These are phyloP conservation scores for Biancaea sappan DNA, from an alignment of 306 rosid species.

Conservation along the genomic window DNA sequence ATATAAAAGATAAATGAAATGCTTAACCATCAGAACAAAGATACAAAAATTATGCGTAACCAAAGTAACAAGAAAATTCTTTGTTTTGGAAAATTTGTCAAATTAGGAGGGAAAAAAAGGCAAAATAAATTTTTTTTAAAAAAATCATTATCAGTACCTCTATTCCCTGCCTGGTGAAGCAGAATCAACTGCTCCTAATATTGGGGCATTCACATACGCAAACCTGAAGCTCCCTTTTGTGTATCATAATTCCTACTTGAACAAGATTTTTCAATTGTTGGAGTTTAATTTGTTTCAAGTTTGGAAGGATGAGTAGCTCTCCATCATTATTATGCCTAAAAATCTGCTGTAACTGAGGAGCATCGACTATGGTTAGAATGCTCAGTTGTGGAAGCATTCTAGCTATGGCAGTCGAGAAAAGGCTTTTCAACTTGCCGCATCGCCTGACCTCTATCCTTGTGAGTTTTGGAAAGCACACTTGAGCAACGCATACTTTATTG, in stretches of 20 bases:
- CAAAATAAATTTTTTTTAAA: no score
- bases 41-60: not conserved
- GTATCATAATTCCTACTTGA: not conserved
- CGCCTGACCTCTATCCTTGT: not conserved
- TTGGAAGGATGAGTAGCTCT: not conserved
- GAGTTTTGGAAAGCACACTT: constrained; percentile 1
- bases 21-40: not conserved
- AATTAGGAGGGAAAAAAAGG: not conserved
- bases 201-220: not conserved
- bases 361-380: not conserved
- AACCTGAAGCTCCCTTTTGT: not conserved
- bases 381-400: constrained; percentile 6
- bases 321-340: not conserved
- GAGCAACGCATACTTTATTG: not conserved
- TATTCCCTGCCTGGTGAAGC: not conserved
- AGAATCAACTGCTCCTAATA: not conserved
- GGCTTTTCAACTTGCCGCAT: constrained; percentile 18
- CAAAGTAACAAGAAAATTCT: not conserved
- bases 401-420: constrained; percentile 5
- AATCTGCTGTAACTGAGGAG: not conserved
- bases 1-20: no score
- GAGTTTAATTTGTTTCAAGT: not conserved
- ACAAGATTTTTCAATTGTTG: not conserved
- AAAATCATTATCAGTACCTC: not conserved
- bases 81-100: not conserved